These are phyloP conservation scores for Backusella parvicylindrica DNA, from an alignment of 192 early-diverging fungal species.

Conservation along the genomic window DNA sequence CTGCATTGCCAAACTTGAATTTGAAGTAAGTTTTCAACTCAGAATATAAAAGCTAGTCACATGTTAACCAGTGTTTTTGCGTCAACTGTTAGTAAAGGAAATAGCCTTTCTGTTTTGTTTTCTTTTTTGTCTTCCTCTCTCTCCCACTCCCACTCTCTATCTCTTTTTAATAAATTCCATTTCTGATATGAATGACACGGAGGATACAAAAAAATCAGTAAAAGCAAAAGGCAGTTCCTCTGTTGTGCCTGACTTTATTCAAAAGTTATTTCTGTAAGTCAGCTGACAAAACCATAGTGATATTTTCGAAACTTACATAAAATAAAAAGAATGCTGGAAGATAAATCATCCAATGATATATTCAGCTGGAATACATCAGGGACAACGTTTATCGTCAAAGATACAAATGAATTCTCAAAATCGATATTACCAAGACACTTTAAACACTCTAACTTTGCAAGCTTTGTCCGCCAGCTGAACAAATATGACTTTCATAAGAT, in stretches of 20 bases:
- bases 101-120: not conserved
- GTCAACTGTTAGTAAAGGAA: not conserved
- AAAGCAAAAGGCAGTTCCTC: not conserved
- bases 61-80: not conserved
- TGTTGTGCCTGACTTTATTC: conserved; percentile 19
- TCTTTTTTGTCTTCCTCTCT: not conserved
- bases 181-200: not conserved
- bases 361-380: conserved; percentile 63
- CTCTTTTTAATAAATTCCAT: not conserved
- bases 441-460: conserved; percentile 70
- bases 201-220: not conserved
- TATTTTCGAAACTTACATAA: not conserved
- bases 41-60: not conserved
- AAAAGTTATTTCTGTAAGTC: conserved; percentile 19
- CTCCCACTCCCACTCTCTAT: not conserved
- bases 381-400: conserved; percentile 68
- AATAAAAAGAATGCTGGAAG: conserved; percentile 63
- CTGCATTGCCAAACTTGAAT: not conserved
- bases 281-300: not conserved
- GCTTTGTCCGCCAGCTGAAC: conserved; percentile 73
- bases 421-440: conserved; percentile 66
- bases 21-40: not conserved
- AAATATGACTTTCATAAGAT: conserved; percentile 81
- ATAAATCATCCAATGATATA: conserved; percentile 48
- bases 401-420: conserved; percentile 68